Conservation (phyloP, 1,284 basidiomycete genomes). For the Rhodotorula sp. region DNA sequence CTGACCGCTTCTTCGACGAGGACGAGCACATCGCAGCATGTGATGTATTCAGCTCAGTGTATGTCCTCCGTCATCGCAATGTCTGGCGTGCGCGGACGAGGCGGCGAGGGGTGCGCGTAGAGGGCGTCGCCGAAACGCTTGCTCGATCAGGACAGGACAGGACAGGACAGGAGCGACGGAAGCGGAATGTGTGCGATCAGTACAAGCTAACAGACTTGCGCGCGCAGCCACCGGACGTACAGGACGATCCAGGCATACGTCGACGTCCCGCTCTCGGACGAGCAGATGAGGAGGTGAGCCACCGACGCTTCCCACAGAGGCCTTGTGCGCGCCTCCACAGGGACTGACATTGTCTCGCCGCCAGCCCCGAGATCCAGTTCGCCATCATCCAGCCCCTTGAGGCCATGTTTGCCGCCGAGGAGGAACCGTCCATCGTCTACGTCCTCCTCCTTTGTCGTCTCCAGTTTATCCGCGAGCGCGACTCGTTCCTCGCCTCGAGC, state of each 20-base stretch:
- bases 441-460: constrained; percentile 40
- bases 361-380: constrained; percentile 31
- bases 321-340: not conserved
- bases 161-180: fast-evolving
- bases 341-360: not conserved
- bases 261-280: constrained; percentile 35
- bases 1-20: constrained; percentile 17
- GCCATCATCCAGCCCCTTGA: constrained; percentile 33
- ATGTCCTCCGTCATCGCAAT: not conserved
- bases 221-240: constrained; percentile 27
- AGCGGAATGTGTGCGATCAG: not conserved
- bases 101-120: not conserved
- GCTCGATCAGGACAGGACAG: too few relatives aligned
- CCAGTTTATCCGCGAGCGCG: constrained; percentile 39
- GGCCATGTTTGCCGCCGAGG: constrained; percentile 6
- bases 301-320: too few relatives aligned
- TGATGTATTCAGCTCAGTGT: constrained; percentile 23
- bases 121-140: too few relatives aligned
- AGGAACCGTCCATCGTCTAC: constrained; percentile 40
- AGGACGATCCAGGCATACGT: constrained; percentile 24
- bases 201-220: not conserved
- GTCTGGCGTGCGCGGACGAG: not conserved
- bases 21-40: constrained; percentile 15
- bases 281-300: constrained; percentile 28
- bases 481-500: constrained; percentile 31